phyloP scores from a whole-genome alignment of 441 rosid species.

The Corymbia citriodora region DNA sequence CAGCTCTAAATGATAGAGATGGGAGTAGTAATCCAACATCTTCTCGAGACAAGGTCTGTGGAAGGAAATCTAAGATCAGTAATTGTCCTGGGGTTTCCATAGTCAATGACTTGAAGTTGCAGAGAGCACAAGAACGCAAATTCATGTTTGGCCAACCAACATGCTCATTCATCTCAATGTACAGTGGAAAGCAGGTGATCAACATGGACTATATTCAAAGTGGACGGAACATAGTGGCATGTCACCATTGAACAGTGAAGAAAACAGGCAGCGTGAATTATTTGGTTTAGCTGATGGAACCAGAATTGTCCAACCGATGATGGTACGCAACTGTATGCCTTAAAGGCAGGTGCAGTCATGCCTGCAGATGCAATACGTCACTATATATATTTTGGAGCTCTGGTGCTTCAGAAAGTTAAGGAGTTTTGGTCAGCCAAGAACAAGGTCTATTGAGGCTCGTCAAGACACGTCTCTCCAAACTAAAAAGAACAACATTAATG shows the following conservation, averaged over 20 bases:
- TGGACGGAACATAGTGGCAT: neutral
- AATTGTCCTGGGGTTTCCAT: constrained; percentile 3
- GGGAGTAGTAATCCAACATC: neutral
- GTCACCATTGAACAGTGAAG: neutral
- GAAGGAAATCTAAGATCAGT: neutral
- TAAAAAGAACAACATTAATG: neutral
- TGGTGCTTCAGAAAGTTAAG: constrained; percentile 6
- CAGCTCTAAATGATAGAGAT: neutral
- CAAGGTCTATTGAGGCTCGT: neutral
- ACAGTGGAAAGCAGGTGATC: constrained; percentile 1
- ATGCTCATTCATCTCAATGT: constrained; percentile 35
- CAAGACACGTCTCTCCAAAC: neutral
- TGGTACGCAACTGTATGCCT: neutral
- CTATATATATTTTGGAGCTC: neutral
- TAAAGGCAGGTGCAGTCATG: neutral
- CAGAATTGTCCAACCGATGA: neutral
- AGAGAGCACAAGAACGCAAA: neutral
- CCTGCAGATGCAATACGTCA: neutral
- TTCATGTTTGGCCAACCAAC: constrained; percentile 46
- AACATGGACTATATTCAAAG: neutral
- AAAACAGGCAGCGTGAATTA: neutral
- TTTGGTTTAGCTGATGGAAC: neutral
- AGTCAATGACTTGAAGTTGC: neutral
- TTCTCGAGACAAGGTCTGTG: neutral
- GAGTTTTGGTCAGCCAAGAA: neutral